These are phyloP conservation scores for Boletellus emodensis DNA, from an alignment of 768 basidiomycete genomes.

Conservation along the genomic window DNA sequence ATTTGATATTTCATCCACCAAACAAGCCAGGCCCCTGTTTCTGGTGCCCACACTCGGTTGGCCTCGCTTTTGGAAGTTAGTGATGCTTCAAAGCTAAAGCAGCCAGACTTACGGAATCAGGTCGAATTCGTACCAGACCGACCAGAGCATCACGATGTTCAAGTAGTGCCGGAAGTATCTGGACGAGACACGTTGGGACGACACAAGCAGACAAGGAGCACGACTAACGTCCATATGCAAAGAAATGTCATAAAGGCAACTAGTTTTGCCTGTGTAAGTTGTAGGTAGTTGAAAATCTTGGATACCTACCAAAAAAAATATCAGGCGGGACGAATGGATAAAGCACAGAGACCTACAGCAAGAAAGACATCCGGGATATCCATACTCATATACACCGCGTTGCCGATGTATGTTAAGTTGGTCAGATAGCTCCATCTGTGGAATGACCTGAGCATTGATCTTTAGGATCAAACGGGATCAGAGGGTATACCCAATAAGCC, in stretches of 20 bases:
- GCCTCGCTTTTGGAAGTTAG: slow-evolving; percentile 40
- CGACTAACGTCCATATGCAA: slow-evolving; percentile 73
- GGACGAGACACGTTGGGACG: neutral
- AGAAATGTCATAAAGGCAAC: slow-evolving; percentile 64
- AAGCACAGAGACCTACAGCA: slow-evolving; percentile 49
- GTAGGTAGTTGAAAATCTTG: slow-evolving; percentile 87
- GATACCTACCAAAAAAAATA: slow-evolving; percentile 48
- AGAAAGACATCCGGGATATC: slow-evolving; percentile 90
- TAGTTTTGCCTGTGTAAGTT: slow-evolving; percentile 58
- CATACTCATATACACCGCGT: slow-evolving; percentile 94
- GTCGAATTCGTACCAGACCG: slow-evolving; percentile 77
- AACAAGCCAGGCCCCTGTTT: slow-evolving; percentile 64
- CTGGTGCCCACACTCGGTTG: slow-evolving; percentile 53
- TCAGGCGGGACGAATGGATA: neutral
- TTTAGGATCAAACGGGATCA: neutral
- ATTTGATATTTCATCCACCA: slow-evolving; percentile 83
- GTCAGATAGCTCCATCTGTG: slow-evolving; percentile 77
- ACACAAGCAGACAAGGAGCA: neutral
- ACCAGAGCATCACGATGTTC: slow-evolving; percentile 82
- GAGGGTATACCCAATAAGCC: slow-evolving; percentile 75
- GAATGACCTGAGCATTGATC: neutral
- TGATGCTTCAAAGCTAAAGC: neutral
- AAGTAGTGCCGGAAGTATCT: slow-evolving; percentile 95
- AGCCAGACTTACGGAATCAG: slow-evolving; percentile 62
- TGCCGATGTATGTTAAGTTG: slow-evolving; percentile 84